A percentile compares a stretch with the other conserved stretches of the same genome.
Evolutionary conservation across 371 early-diverging fungal species (phyloP).

Genomic region (Apophysomyces variabilis): DNA sequence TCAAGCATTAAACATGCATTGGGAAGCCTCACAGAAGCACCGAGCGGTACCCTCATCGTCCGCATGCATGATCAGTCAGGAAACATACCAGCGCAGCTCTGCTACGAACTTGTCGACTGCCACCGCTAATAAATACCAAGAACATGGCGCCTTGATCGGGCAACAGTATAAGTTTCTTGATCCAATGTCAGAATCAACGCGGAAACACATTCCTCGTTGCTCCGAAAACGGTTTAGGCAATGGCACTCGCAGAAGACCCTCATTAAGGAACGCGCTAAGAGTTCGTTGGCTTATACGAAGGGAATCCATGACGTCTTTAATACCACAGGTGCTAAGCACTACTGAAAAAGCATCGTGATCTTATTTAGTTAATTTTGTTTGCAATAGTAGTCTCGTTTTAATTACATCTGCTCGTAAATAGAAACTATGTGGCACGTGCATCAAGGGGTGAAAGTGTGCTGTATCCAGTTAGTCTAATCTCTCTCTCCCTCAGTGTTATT

Average conservation of each 20-base stretch:
- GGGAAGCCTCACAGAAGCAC: background rate
- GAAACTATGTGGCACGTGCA: background rate
- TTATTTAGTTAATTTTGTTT: background rate
- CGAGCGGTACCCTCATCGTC: background rate
- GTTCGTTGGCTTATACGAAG: too few relatives aligned
- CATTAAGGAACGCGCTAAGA: too few relatives aligned
- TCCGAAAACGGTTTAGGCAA: too few relatives aligned
- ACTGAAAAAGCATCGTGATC: background rate
- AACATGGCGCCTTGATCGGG: background rate
- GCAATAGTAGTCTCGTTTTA: background rate
- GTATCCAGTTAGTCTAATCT: too few relatives aligned
- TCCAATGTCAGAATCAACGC: background rate
- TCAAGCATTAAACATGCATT: constrained; percentile 19
- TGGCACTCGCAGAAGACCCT: too few relatives aligned
- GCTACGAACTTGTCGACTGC: background rate
- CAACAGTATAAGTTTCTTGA: background rate
- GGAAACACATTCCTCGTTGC: background rate
- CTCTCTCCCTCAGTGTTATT: too few relatives aligned
- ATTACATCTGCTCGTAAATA: background rate
- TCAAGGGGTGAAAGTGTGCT: background rate
- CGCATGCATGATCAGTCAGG: background rate
- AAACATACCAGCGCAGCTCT: background rate
- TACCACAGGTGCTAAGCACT: background rate
- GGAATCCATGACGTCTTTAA: background rate
- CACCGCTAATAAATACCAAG: background rate